A percentile compares a stretch with the other conserved stretches of the same genome.
phyloP scores from a whole-genome alignment of 73 alveolate genomes.

The Stentor roeselii region DNA sequence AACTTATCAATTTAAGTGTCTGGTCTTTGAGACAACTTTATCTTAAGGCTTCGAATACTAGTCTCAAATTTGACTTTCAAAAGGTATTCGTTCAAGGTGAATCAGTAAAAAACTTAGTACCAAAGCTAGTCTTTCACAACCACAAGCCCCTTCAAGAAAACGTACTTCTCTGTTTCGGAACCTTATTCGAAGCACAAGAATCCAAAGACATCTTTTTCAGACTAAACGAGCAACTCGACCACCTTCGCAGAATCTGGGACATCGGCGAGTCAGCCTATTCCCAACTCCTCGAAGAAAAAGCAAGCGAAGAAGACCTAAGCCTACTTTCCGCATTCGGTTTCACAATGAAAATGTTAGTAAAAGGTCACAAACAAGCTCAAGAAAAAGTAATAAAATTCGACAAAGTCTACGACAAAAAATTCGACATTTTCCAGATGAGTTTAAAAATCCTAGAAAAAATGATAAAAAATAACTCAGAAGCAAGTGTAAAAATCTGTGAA shows the following conservation, averaged over 20 bases:
- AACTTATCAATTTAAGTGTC: not conserved
- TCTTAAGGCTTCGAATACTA: not conserved
- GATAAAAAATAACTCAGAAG: not conserved
- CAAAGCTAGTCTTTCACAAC: conserved; percentile 9
- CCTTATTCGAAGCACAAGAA: not conserved
- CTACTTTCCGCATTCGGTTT: not conserved
- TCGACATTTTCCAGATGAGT: not conserved
- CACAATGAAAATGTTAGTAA: not conserved
- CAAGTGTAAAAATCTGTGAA: not conserved
- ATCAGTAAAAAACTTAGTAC: conserved; percentile 14
- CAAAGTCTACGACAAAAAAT: too few species aligned
- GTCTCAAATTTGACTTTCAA: not conserved
- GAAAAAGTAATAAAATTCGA: not conserved
- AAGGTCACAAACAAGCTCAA: not conserved
- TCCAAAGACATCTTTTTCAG: not conserved
- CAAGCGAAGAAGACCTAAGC: conserved; percentile 4
- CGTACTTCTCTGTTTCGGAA: not conserved
- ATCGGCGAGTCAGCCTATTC: not conserved
- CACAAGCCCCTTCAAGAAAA: conserved; percentile 20
- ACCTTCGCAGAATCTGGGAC: too few species aligned
- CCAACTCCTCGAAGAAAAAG: not conserved
- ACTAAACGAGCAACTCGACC: not conserved
- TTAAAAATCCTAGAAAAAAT: not conserved
- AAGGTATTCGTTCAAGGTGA: not conserved
- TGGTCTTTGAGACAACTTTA: conserved; percentile 23